A percentile compares a stretch with the other conserved stretches of the same genome.
Evolutionary conservation across 805 yeast genomes (phyloP).

Genomic region (Ogataea allantospora): DNA sequence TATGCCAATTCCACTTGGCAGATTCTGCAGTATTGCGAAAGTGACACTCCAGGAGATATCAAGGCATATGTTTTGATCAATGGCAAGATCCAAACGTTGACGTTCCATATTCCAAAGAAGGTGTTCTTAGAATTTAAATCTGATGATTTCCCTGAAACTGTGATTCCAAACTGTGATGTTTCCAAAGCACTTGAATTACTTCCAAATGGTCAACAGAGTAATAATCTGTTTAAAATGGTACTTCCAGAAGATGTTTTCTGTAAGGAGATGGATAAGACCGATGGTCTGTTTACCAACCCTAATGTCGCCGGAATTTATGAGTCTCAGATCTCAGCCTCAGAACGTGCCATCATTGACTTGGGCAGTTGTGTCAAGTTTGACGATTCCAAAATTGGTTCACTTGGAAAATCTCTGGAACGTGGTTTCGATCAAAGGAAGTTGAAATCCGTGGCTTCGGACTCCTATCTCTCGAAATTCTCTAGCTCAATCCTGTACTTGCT

Average conservation of each 20-base stretch:
- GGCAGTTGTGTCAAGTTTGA: conserved; percentile 75
- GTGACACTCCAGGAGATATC: conserved; percentile 68
- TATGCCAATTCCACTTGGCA: conserved; percentile 85
- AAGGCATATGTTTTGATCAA: conserved; percentile 69
- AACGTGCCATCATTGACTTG: conserved; percentile 73
- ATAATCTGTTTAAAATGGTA: conserved; percentile 55
- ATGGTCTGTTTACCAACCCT: conserved; percentile 62
- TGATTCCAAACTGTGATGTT: conserved; percentile 51
- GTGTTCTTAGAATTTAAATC: conserved; percentile 66
- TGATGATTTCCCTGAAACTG: conserved; percentile 28
- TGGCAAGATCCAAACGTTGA: conserved; percentile 69
- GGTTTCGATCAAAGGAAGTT: conserved; percentile 74
- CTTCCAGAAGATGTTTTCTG: conserved; percentile 66
- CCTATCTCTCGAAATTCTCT: conserved; percentile 54
- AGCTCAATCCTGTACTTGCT: conserved; percentile 62
- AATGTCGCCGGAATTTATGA: conserved; percentile 74
- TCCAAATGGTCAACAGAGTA: conserved; percentile 64
- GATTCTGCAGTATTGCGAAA: conserved; percentile 64
- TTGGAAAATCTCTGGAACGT: conserved; percentile 79
- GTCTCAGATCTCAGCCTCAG: conserved; percentile 60
- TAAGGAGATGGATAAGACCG: conserved; percentile 54
- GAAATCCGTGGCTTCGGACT: conserved; percentile 42
- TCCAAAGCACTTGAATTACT: conserved; percentile 59
- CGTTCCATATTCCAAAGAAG: conserved; percentile 70
- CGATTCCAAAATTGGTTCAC: conserved; percentile 69